These are phyloP conservation scores for Elsinoe batatas DNA, from an alignment of 2,329 filamentous ascomycete genomes.

Conservation along the genomic window DNA sequence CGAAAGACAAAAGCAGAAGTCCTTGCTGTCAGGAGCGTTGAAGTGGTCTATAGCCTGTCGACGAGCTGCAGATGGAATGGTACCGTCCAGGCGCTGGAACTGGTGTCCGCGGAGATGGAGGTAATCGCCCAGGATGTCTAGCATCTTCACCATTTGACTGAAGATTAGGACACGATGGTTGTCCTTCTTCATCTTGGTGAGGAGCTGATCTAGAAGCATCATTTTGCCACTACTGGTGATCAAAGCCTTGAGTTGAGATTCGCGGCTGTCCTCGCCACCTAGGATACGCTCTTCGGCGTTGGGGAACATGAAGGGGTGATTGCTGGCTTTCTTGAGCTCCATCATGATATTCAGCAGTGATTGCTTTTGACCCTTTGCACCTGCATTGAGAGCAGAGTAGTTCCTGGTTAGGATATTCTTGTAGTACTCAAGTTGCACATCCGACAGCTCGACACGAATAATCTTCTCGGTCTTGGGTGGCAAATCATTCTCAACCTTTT, in stretches of 20 bases:
- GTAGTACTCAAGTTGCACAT: constrained; percentile 95
- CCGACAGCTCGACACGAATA: constrained; percentile 91
- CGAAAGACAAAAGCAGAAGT: constrained; percentile 93
- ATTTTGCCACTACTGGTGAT: constrained; percentile 98
- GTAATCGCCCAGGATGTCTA: constrained; percentile 92
- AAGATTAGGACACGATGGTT: constrained; percentile 95
- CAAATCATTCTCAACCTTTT: constrained; percentile 92
- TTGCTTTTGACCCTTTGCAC: constrained; percentile 81
- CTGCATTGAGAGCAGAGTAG: constrained; percentile 87
- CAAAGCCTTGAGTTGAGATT: constrained; percentile 83
- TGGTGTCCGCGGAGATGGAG: constrained; percentile 86
- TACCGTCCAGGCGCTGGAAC: constrained; percentile 90
- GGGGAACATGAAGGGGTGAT: constrained; percentile 96
- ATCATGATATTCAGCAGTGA: constrained; percentile 98
- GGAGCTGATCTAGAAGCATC: constrained; percentile 95
- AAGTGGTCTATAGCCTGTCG: constrained; percentile 96
- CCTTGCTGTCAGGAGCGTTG: constrained; percentile 89
- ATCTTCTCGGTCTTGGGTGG: constrained; percentile 98
- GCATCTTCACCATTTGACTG: constrained; percentile 99
- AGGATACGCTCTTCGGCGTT: constrained; percentile 86
- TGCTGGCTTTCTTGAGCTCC: constrained; percentile 98
- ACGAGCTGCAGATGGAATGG: constrained; percentile 76
- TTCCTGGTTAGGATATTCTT: constrained; percentile 97
- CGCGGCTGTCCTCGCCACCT: constrained; percentile 59
- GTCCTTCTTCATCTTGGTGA: constrained; percentile 86